Conservation (phyloP, 2,329 filamentous ascomycete species). For the Pyricularia grisea region DNA sequence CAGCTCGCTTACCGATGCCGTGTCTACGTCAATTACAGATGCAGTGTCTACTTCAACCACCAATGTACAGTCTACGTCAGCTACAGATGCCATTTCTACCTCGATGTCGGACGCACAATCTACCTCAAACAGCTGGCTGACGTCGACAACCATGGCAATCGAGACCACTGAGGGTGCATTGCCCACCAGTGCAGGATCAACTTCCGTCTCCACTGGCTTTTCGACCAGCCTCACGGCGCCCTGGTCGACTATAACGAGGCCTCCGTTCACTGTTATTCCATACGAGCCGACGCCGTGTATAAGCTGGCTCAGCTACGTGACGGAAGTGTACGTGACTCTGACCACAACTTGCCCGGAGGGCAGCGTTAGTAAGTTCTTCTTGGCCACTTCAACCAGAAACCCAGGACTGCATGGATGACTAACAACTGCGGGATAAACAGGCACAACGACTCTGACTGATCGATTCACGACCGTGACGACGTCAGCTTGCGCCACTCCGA, state of each 20-base stretch:
- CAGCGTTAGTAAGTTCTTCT: slow-evolving; percentile 12
- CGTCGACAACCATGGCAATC: not conserved
- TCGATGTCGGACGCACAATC: not conserved
- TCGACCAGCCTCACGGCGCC: not conserved
- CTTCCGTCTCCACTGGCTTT: not conserved
- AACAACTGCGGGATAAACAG: slow-evolving; percentile 5
- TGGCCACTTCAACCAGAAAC: not conserved
- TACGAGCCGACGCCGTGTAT: slow-evolving; percentile 8
- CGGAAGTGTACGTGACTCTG: slow-evolving; percentile 19
- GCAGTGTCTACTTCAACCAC: too few species aligned
- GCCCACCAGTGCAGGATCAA: not conserved
- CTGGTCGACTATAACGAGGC: not conserved
- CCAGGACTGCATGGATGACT: not conserved
- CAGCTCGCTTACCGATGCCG: not conserved
- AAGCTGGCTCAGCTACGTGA: slow-evolving; percentile 20
- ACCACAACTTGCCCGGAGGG: slow-evolving; percentile 17
- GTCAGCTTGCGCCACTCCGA: slow-evolving; percentile 18
- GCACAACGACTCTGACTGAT: slow-evolving; percentile 12
- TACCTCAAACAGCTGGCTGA: not conserved
- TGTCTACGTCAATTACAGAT: not conserved
- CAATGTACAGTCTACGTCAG: not conserved
- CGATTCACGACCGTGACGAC: slow-evolving; percentile 15
- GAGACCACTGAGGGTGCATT: not conserved
- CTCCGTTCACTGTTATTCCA: not conserved
- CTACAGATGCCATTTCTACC: not conserved